phyloP scores from a whole-genome alignment of 2,329 filamentous ascomycete species.

The Chalara sp. region DNA sequence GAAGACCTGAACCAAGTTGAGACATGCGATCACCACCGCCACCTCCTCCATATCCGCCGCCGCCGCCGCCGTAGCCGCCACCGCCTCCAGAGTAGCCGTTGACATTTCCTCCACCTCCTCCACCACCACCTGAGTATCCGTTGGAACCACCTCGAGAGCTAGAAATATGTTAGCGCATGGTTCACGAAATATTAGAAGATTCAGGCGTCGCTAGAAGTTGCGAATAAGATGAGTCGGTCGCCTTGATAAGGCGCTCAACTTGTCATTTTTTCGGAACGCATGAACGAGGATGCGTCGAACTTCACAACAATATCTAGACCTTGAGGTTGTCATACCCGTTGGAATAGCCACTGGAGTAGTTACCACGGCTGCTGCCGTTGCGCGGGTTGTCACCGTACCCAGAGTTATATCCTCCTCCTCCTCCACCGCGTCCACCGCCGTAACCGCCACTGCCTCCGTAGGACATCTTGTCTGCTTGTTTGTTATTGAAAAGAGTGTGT shows the following conservation, averaged over 20 bases:
- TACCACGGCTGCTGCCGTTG: slow-evolving; percentile 38
- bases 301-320: slow-evolving; percentile 30
- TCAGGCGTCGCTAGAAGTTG: too few relatives aligned
- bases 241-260: neutral
- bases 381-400: slow-evolving; percentile 50
- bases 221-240: too few relatives aligned
- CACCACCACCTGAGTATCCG: slow-evolving; percentile 40
- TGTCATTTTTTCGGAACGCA: neutral
- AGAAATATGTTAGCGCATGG: slow-evolving; percentile 30
- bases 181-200: slow-evolving; percentile 2
- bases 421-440: slow-evolving; percentile 43
- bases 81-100: slow-evolving; percentile 25
- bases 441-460: slow-evolving; percentile 55
- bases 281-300: slow-evolving; percentile 19
- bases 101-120: slow-evolving; percentile 26
- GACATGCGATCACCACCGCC: slow-evolving; percentile 91
- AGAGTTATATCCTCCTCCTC: slow-evolving; percentile 39
- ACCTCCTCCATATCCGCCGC: slow-evolving; percentile 41
- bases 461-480: slow-evolving; percentile 47
- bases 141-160: slow-evolving; percentile 39
- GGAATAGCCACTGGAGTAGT: slow-evolving; percentile 43
- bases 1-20: slow-evolving; percentile 78
- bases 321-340: slow-evolving; percentile 37
- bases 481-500: slow-evolving; percentile 11
- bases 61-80: slow-evolving; percentile 30